Percentiles rank a stretch among this genome's conserved stretches.
Conservation (phyloP, 1,284 basidiomycete genomes). For the Flammula alnicola region DNA sequence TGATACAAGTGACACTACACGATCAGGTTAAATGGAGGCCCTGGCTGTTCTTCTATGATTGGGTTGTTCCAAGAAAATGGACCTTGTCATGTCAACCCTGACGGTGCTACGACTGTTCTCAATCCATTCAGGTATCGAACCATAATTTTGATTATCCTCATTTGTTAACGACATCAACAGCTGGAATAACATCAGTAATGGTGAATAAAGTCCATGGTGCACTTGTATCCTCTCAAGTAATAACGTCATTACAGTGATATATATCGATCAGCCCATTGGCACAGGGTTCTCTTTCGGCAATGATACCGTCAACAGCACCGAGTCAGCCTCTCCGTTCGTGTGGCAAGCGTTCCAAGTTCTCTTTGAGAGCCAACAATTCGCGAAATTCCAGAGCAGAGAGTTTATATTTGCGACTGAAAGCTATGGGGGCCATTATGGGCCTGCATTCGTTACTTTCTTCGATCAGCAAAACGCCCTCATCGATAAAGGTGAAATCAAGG, state of each 20-base stretch:
- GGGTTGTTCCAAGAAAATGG: slow-evolving; percentile 73
- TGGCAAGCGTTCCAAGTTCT: slow-evolving; percentile 72
- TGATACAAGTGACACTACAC: background rate
- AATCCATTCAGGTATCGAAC: slow-evolving; percentile 62
- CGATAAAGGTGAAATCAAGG: slow-evolving; percentile 46
- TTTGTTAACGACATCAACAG: slow-evolving; percentile 31
- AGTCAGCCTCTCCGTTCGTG: slow-evolving; percentile 53
- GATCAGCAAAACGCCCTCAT: slow-evolving; percentile 67
- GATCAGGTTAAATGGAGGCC: slow-evolving; percentile 63
- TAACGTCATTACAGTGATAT: slow-evolving; percentile 55
- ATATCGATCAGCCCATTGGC: slow-evolving; percentile 77
- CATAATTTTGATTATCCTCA: background rate
- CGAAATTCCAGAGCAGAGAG: slow-evolving; percentile 61
- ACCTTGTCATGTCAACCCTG: slow-evolving; percentile 59
- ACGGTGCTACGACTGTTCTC: slow-evolving; percentile 52
- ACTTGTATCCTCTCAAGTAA: background rate
- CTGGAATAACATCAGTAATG: slow-evolving; percentile 75
- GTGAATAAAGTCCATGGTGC: slow-evolving; percentile 35
- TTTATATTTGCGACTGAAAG: slow-evolving; percentile 69
- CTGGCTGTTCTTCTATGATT: slow-evolving; percentile 69
- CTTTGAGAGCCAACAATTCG: slow-evolving; percentile 64
- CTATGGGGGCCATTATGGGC: slow-evolving; percentile 73
- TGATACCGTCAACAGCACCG: slow-evolving; percentile 58
- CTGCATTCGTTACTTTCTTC: slow-evolving; percentile 67
- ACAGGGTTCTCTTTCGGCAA: slow-evolving; percentile 69